phyloP scores from a whole-genome alignment of 2,329 filamentous ascomycete genomes.

The Venturia asperata region DNA sequence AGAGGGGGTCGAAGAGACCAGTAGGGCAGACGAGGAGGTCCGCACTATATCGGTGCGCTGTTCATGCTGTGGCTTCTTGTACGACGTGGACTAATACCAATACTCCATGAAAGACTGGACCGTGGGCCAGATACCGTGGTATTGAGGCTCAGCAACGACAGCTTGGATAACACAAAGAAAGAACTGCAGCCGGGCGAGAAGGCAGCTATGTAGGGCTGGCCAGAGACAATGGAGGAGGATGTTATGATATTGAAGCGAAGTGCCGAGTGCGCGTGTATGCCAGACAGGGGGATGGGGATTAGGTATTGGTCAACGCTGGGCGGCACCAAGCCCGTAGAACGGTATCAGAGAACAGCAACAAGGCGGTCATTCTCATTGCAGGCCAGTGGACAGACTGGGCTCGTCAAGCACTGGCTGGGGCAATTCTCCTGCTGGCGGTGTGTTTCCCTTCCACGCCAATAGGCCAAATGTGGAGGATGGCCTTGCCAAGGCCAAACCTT shows the following conservation, averaged over 20 bases:
- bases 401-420: not conserved
- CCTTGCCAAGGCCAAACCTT: not conserved
- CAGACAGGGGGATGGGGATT: not conserved
- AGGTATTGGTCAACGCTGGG: not conserved
- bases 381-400: not conserved
- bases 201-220: not conserved
- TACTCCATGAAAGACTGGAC: not conserved
- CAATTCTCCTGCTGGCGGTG: not conserved
- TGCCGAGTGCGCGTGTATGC: not conserved
- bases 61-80: constrained; percentile 9
- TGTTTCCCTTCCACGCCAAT: not conserved
- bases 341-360: not conserved
- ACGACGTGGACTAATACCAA: not conserved
- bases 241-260: not conserved
- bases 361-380: not conserved
- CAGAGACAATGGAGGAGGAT: not conserved
- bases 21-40: constrained; percentile 4
- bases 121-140: not conserved
- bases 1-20: not conserved
- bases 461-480: not conserved
- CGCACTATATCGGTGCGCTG: constrained; percentile 9
- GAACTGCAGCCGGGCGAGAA: not conserved
- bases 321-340: too few species aligned
- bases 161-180: not conserved
- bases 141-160: constrained; percentile 1